These are phyloP conservation scores for Senna siamea DNA, from an alignment of 306 rosid species.

Conservation along the genomic window DNA sequence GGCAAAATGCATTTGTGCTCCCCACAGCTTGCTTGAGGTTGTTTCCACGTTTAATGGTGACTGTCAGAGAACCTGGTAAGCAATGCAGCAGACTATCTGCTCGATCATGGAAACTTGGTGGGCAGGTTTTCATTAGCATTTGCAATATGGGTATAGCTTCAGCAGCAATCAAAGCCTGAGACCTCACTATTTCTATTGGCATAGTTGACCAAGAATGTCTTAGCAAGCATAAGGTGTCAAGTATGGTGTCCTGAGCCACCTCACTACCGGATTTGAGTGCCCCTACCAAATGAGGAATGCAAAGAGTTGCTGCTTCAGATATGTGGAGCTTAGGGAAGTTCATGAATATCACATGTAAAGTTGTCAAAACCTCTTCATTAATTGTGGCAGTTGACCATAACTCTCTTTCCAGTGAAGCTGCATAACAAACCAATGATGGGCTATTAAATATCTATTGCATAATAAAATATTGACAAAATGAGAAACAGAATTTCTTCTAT, in stretches of 20 bases:
- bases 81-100: constrained; percentile 93
- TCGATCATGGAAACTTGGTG: constrained; percentile 97
- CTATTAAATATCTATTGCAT: background rate
- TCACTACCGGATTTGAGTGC: constrained; percentile 90
- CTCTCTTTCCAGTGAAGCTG: constrained; percentile 96
- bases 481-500: background rate
- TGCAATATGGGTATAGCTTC: constrained; percentile 97
- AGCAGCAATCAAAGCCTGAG: constrained; percentile 88
- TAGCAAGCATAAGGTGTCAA: constrained; percentile 80
- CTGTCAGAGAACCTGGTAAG: constrained; percentile 98
- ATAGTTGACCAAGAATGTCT: constrained; percentile 95
- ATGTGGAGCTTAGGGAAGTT: constrained; percentile 93
- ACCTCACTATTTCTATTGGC: constrained; percentile 82
- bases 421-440: constrained; percentile 42
- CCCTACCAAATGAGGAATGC: constrained; percentile 95
- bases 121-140: constrained; percentile 98
- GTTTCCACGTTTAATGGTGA: constrained; percentile 86
- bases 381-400: constrained; percentile 90
- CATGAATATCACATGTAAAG: constrained; percentile 81
- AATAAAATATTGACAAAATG: constrained; percentile 3
- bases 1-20: constrained; percentile 94
- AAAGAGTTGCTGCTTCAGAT: constrained; percentile 94
- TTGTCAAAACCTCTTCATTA: constrained; percentile 91
- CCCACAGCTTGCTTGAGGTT: constrained; percentile 96
- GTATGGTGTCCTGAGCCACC: constrained; percentile 85